Evolutionary conservation across 768 basidiomycete species (phyloP).

Genomic region (Sporobolomyces phaffii): DNA sequence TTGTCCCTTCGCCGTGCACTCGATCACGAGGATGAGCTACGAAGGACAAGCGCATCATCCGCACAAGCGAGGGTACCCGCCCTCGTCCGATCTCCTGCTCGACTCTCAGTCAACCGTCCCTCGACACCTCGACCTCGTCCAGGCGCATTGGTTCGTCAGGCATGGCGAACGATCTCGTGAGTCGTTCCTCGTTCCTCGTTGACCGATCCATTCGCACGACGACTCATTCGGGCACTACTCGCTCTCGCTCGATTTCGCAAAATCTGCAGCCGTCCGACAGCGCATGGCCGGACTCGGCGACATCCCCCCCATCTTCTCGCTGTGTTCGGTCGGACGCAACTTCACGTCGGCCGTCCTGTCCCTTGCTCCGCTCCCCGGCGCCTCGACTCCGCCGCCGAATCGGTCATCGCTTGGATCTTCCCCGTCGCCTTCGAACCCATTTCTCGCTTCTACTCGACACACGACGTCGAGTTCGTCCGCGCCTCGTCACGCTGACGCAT

Average conservation of each 20-base stretch:
- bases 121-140: conserved; percentile 22
- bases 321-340: conserved; percentile 23
- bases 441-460: not conserved
- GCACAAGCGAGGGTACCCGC: conserved; percentile 23
- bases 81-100: conserved; percentile 4
- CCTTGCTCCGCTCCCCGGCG: not conserved
- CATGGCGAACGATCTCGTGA: conserved; percentile 30
- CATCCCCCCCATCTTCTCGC: conserved; percentile 19
- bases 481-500: not conserved
- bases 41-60: conserved; percentile 32
- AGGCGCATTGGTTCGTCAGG: conserved; percentile 31
- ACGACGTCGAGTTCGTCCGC: not conserved
- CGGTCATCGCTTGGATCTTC: not conserved
- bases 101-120: not conserved
- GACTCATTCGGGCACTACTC: too few species aligned
- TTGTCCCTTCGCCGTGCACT: too few species aligned
- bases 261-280: conserved; percentile 23
- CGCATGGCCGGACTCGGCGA: conserved; percentile 25
- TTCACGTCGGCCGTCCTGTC: conserved; percentile 27
- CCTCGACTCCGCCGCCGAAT: too few species aligned
- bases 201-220: too few species aligned
- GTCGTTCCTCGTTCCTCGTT: too few species aligned
- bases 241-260: not conserved
- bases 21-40: not conserved
- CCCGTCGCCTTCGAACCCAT: not conserved